phyloP scores from a whole-genome alignment of 179 eudicot species.

The Drosera spatulata region DNA sequence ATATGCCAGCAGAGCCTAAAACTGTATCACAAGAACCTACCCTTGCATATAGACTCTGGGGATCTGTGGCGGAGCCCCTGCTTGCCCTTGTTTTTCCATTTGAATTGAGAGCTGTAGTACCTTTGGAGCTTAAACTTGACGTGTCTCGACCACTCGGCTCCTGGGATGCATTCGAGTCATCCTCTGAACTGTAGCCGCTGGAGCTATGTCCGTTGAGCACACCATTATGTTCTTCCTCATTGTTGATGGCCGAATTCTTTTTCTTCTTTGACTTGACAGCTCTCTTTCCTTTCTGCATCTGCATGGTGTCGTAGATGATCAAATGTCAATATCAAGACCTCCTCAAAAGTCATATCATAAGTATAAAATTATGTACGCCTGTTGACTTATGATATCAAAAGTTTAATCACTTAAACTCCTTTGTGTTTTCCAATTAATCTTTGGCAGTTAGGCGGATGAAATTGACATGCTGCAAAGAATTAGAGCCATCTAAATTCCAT shows the following conservation, averaged over 20 bases:
- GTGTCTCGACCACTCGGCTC: constrained; percentile 22
- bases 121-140: constrained; percentile 16
- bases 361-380: too few species aligned
- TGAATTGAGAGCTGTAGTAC: constrained; percentile 3
- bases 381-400: too few species aligned
- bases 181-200: constrained; percentile 38
- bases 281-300: constrained; percentile 37
- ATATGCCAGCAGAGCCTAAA: not conserved
- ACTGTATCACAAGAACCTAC: constrained; percentile 20
- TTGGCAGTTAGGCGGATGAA: too few species aligned
- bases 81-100: constrained; percentile 10
- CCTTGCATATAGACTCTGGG: constrained; percentile 29
- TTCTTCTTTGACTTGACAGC: constrained; percentile 27
- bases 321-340: not conserved
- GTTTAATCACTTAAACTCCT: too few species aligned
- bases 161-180: constrained; percentile 29
- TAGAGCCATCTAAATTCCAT: too few species aligned
- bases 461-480: too few species aligned
- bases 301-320: constrained; percentile 1
- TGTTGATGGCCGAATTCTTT: constrained; percentile 7
- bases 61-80: too few species aligned
- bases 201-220: constrained; percentile 21
- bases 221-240: constrained; percentile 18
- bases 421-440: too few species aligned
- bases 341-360: not conserved